phyloP scores from a whole-genome alignment of 1,139 yeast species.

The Suhomyces ambrosiae region DNA sequence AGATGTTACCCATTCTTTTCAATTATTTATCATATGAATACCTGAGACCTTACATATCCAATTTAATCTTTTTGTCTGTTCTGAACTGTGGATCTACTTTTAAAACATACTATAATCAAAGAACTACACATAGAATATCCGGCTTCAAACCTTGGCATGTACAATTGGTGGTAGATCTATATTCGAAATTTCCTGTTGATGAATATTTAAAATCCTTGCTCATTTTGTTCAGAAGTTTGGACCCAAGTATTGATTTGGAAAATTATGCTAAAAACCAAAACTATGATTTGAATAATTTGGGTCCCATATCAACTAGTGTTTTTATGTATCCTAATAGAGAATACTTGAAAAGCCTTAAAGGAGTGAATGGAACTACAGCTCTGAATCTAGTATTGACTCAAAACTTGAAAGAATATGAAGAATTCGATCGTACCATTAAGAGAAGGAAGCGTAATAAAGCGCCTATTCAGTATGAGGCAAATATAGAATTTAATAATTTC shows the following conservation, averaged over 20 bases:
- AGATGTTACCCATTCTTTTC: conserved; percentile 36
- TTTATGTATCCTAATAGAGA: conserved; percentile 27
- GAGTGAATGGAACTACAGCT: conserved; percentile 14
- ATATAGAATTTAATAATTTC: conserved; percentile 10
- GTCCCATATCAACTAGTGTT: conserved; percentile 20
- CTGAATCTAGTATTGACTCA: conserved; percentile 19
- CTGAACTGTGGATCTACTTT: conserved; percentile 18
- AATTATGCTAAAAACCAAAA: conserved; percentile 6
- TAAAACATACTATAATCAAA: conserved; percentile 14
- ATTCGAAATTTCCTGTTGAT: conserved; percentile 38
- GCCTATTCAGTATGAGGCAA: neutral
- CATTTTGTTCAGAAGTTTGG: conserved; percentile 25
- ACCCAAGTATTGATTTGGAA: conserved; percentile 28
- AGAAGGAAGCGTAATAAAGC: conserved; percentile 10
- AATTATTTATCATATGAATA: conserved; percentile 47
- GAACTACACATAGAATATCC: conserved; percentile 14
- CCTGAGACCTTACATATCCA: conserved; percentile 45
- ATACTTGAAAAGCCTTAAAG: conserved; percentile 13
- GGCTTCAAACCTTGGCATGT: conserved; percentile 45
- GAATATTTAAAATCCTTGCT: conserved; percentile 29
- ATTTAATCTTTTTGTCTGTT: conserved; percentile 41
- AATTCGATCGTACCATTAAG: conserved; percentile 13
- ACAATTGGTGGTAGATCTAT: conserved; percentile 34
- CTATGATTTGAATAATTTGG: conserved; percentile 20
- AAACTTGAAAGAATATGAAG: conserved; percentile 18